phyloP scores from a whole-genome alignment of 108 stramenopile species.

The Pseudonitzschia multiseries region DNA sequence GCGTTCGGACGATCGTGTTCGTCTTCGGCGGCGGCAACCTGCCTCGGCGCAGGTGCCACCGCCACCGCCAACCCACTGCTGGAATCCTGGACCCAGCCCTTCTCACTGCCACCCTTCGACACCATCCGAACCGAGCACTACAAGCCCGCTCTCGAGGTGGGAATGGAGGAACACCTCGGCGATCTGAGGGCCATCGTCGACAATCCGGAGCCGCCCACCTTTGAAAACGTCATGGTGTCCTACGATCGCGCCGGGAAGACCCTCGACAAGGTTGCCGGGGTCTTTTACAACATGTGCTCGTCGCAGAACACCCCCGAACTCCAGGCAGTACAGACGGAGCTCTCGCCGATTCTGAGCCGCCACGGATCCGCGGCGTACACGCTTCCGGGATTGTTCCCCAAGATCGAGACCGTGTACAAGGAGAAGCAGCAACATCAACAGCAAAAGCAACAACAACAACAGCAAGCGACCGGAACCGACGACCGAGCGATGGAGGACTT shows the following conservation, averaged over 20 bases:
- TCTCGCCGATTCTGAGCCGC: slow-evolving; percentile 55
- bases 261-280: slow-evolving; percentile 35
- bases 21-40: neutral
- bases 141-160: slow-evolving; percentile 52
- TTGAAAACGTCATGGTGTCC: slow-evolving; percentile 53
- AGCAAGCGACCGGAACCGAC: too few species aligned
- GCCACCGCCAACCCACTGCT: slow-evolving; percentile 63
- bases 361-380: slow-evolving; percentile 43
- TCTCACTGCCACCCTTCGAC: slow-evolving; percentile 57
- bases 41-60: neutral
- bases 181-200: slow-evolving; percentile 60
- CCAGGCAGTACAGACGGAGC: slow-evolving; percentile 54
- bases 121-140: slow-evolving; percentile 44
- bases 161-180: slow-evolving; percentile 51
- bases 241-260: slow-evolving; percentile 57
- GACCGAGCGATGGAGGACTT: too few species aligned
- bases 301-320: slow-evolving; percentile 56
- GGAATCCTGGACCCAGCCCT: slow-evolving; percentile 58
- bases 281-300: slow-evolving; percentile 54
- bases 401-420: slow-evolving; percentile 49
- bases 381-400: slow-evolving; percentile 73
- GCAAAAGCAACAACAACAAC: too few species aligned
- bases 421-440: neutral
- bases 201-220: slow-evolving; percentile 32
- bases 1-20: too few species aligned